Base-by-base conservation (phyloP, 148 eudicot genomes). In the Chenopodium quinoa region DNA sequence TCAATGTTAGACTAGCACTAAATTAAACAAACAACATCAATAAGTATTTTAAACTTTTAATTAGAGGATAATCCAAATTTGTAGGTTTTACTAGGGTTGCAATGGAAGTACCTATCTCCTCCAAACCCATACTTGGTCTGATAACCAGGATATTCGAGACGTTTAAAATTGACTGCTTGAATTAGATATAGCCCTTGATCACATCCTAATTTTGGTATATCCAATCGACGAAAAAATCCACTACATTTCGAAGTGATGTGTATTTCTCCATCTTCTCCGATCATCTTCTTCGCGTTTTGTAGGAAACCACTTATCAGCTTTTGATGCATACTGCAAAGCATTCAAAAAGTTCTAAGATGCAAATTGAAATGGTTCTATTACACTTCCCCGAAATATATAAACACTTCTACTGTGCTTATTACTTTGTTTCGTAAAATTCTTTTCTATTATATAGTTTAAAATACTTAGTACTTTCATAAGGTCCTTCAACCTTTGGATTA, bases 41-140 rank as follows among this genome's bases (percentile, higher is more conserved):
- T 6, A 40, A 40, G 44, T 6, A 6, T 0, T 40, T 40, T 40
- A 0, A 40, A 40, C 44, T 40, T 6, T 40, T 5, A 14, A 2
- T 14, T 52, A 58, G 17, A 19, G 7, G 63, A 58, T 0, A 78
- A 2, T n/a, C 46, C 63, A 47, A 86, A 86, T 31, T 83, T 83
- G 27, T 82, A 86, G 20, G 83, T 83, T 19, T 75, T 83, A 40
- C 78, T 25, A 13, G 86, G 86, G 56, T 23, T 81, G 62, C 80
- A 82, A 9, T 87, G 9, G 71, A 87, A 84, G 78, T 84, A 29
- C n/a, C 71, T 72, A 73, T 86, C 83, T 29, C 82, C 84, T 0
- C 83, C 82, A 47, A 44, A 82, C 6, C 87, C 87, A 70, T n/a
- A 83, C 71, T 86, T 80, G 50, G 81, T 80, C 19, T 12, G 13